phyloP scores from a whole-genome alignment of 441 rosid species.

The Bocquillonia castaneifolia region DNA sequence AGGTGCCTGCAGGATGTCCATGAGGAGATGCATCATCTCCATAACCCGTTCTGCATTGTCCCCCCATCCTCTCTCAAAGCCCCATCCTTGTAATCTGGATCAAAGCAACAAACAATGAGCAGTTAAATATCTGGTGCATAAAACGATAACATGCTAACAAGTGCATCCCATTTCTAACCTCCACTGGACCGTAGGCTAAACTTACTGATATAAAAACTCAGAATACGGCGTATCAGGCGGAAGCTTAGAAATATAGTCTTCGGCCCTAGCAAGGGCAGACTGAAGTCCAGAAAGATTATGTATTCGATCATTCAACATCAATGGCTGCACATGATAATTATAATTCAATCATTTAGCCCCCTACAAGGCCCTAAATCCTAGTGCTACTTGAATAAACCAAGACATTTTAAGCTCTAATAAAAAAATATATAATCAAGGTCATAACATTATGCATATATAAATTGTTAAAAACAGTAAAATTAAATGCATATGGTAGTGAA shows the following conservation, averaged over 20 bases:
- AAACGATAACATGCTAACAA: constrained; percentile 1
- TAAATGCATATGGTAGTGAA: not conserved
- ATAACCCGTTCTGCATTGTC: constrained; percentile 70
- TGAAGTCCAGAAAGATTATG: constrained; percentile 60
- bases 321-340: constrained; percentile 37
- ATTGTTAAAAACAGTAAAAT: not conserved
- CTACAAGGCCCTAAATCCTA: constrained; percentile 2
- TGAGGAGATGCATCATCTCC: constrained; percentile 77
- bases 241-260: constrained; percentile 73
- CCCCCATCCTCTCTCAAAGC: constrained; percentile 99
- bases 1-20: constrained; percentile 93
- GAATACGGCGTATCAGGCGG: constrained; percentile 57
- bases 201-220: constrained; percentile 68
- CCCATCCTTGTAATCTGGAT: constrained; percentile 76
- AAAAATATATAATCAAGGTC: not conserved
- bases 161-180: not conserved
- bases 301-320: constrained; percentile 96
- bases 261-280: constrained; percentile 68
- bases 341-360: constrained; percentile 17
- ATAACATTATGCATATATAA: too few relatives aligned
- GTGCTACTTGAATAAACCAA: not conserved
- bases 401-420: not conserved
- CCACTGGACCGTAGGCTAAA: not conserved
- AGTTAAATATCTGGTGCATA: not conserved
- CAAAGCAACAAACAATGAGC: constrained; percentile 5